phyloP scores from a whole-genome alignment of 2,329 filamentous ascomycete genomes.

The Colletotrichum sp. region DNA sequence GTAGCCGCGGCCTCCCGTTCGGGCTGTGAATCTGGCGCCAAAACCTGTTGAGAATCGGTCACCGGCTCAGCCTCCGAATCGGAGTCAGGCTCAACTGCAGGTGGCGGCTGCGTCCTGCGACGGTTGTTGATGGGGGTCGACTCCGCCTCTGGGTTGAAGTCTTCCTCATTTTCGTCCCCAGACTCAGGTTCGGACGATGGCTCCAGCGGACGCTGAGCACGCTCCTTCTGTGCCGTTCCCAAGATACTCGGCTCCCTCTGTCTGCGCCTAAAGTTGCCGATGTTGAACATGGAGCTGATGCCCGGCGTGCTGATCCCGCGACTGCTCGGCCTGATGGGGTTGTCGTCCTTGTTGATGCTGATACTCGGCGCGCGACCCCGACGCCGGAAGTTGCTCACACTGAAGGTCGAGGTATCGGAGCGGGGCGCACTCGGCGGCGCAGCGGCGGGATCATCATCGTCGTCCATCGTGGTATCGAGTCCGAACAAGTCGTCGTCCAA shows the following conservation, averaged over 20 bases:
- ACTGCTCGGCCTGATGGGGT: slow-evolving; percentile 59
- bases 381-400: slow-evolving; percentile 51
- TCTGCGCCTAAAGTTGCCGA: slow-evolving; percentile 63
- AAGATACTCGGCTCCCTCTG: slow-evolving; percentile 67
- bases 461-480: slow-evolving; percentile 39
- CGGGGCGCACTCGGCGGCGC: slow-evolving; percentile 34
- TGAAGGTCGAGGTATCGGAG: slow-evolving; percentile 53
- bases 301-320: slow-evolving; percentile 52
- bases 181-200: slow-evolving; percentile 21
- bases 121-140: slow-evolving; percentile 66
- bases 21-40: slow-evolving; percentile 27
- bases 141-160: slow-evolving; percentile 68
- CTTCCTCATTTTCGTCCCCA: slow-evolving; percentile 33
- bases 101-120: slow-evolving; percentile 41
- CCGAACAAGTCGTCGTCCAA: slow-evolving; percentile 54
- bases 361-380: slow-evolving; percentile 52
- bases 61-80: slow-evolving; percentile 4
- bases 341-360: slow-evolving; percentile 52
- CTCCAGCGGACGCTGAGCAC: slow-evolving; percentile 25
- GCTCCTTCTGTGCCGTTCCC: slow-evolving; percentile 52
- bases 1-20: slow-evolving; percentile 25
- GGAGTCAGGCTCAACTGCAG: slow-evolving; percentile 22
- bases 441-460: slow-evolving; percentile 43
- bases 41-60: slow-evolving; percentile 26
- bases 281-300: slow-evolving; percentile 57